phyloP scores from a whole-genome alignment of 1,284 basidiomycete genomes.

The Apiotrichum siamense region DNA sequence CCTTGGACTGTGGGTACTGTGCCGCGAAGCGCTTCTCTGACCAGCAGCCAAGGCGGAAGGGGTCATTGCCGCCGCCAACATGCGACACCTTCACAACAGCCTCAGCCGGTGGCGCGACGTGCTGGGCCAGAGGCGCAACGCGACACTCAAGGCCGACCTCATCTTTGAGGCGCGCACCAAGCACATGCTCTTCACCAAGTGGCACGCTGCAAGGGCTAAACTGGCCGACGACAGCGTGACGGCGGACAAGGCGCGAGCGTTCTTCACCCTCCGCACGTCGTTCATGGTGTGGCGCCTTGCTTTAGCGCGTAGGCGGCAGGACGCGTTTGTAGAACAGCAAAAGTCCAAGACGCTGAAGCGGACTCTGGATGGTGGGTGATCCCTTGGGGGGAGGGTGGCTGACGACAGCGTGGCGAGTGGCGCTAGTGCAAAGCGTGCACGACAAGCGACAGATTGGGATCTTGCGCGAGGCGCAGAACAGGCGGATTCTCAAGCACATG shows the following conservation, averaged over 20 bases:
- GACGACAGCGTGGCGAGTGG: slow-evolving; percentile 11
- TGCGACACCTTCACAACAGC: slow-evolving; percentile 1
- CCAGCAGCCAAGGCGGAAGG: slow-evolving; percentile 2
- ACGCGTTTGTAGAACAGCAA: slow-evolving; percentile 12
- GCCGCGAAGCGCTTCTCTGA: neutral
- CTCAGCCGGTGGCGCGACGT: slow-evolving; percentile 31
- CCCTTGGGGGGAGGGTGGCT: neutral
- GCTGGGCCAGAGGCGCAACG: slow-evolving; percentile 17
- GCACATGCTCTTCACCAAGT: slow-evolving; percentile 17
- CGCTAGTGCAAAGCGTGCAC: slow-evolving; percentile 9
- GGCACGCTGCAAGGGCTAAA: slow-evolving; percentile 18
- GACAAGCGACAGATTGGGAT: slow-evolving; percentile 8
- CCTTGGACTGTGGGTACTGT: slow-evolving; percentile 2
- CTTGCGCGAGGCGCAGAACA: slow-evolving; percentile 16
- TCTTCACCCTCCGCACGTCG: slow-evolving; percentile 30
- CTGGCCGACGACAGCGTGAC: slow-evolving; percentile 16
- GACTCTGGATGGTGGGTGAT: neutral
- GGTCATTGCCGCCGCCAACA: slow-evolving; percentile 1
- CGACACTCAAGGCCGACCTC: slow-evolving; percentile 24
- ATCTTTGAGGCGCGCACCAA: slow-evolving; percentile 17
- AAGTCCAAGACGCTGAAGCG: neutral
- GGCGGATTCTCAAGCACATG: slow-evolving; percentile 11
- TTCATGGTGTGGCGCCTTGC: slow-evolving; percentile 27
- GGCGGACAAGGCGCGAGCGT: slow-evolving; percentile 36
- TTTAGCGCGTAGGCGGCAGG: slow-evolving; percentile 14